Conservation (phyloP, 2,329 filamentous ascomycete genomes). For the Fusarium paranaense region DNA sequence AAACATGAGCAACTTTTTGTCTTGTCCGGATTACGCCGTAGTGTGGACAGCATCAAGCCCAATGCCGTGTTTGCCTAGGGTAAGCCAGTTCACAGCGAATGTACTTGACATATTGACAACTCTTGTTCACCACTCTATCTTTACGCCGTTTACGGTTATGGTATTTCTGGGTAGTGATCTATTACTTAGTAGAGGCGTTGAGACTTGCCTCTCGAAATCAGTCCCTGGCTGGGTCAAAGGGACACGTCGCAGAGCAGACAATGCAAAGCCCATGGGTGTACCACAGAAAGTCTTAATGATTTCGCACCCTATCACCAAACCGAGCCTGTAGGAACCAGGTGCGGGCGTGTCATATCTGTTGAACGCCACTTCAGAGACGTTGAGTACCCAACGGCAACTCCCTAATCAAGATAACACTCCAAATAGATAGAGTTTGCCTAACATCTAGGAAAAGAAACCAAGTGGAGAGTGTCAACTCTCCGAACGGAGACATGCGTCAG, state of each 20-base stretch:
- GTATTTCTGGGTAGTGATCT: background rate
- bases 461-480: background rate
- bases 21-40: background rate
- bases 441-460: background rate
- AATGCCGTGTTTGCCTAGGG: background rate
- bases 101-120: background rate
- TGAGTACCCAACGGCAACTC: background rate
- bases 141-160: background rate
- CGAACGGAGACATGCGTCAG: background rate
- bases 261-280: background rate
- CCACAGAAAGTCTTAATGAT: background rate
- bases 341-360: background rate
- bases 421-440: background rate
- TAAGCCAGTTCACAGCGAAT: background rate
- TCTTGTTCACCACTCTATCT: background rate
- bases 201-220: background rate
- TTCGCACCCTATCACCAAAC: background rate
- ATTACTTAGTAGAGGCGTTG: background rate
- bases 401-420: background rate
- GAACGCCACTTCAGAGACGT: background rate
- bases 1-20: background rate
- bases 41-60: background rate
- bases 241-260: background rate
- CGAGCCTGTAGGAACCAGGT: background rate
- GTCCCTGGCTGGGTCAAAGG: background rate